Percentiles rank a stretch among this genome's conserved stretches.
These are phyloP conservation scores for Ascochyta viciae-villosae DNA, from an alignment of 2,329 filamentous ascomycete species.

Conservation along the genomic window DNA sequence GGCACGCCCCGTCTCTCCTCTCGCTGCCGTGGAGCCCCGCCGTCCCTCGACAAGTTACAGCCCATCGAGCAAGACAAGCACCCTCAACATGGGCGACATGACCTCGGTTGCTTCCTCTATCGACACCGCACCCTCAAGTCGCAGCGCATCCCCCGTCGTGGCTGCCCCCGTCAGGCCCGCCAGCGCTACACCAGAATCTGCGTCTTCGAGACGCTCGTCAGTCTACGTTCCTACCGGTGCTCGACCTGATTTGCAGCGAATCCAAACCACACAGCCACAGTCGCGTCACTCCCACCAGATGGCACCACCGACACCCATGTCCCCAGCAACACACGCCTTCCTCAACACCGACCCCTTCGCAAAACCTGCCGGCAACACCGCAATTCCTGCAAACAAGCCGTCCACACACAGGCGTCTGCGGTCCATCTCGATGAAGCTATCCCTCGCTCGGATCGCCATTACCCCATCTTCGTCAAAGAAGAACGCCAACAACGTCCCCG, in stretches of 20 bases:
- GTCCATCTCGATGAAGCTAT: constrained; percentile 48
- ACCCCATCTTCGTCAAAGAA: constrained; percentile 43
- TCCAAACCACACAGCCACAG: constrained; percentile 26
- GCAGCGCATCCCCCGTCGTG: constrained; percentile 36
- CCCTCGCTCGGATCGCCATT: constrained; percentile 49
- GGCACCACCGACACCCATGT: constrained; percentile 40
- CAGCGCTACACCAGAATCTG: constrained; percentile 25
- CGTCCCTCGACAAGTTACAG: constrained; percentile 41
- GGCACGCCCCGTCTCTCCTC: constrained; percentile 34
- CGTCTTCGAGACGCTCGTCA: constrained; percentile 34
- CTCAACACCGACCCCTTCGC: constrained; percentile 50
- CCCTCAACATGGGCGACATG: constrained; percentile 29
- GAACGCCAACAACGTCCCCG: constrained; percentile 33
- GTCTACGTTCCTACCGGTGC: constrained; percentile 33
- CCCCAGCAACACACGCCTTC: constrained; percentile 45
- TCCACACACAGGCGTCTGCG: constrained; percentile 47
- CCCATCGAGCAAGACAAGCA: constrained; percentile 31
- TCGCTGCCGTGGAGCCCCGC: constrained; percentile 30
- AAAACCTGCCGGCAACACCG: constrained; percentile 35
- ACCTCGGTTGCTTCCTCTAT: constrained; percentile 35
- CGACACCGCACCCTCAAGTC: constrained; percentile 29
- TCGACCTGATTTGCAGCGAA: constrained; percentile 25
- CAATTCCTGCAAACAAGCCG: constrained; percentile 44
- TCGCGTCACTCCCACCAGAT: constrained; percentile 31
- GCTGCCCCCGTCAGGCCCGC: constrained; percentile 31